phyloP scores from a whole-genome alignment of 176 grass and related monocot species.

The Raddia guianensis region DNA sequence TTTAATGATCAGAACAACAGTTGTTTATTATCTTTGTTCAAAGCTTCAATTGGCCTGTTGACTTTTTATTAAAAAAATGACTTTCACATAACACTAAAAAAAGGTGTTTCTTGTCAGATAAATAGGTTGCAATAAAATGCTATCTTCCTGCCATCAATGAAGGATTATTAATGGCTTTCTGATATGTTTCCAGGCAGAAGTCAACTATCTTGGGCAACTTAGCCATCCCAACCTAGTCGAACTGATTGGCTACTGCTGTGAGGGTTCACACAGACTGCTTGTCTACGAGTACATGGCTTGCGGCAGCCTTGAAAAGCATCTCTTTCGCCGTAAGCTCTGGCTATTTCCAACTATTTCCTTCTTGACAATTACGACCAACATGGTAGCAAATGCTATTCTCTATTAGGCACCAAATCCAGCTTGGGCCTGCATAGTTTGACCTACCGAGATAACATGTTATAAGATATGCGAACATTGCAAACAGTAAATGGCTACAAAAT shows the following conservation, averaged over 20 bases:
- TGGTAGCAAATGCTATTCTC: background rate
- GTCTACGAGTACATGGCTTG: conserved; percentile 97
- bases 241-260: conserved; percentile 96
- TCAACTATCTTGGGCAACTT: conserved; percentile 95
- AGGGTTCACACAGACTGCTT: conserved; percentile 83
- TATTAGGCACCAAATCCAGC: background rate
- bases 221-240: conserved; percentile 93
- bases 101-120: conserved; percentile 16
- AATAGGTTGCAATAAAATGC: conserved; percentile 1
- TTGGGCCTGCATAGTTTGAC: conserved; percentile 7
- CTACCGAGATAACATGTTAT: conserved; percentile 8
- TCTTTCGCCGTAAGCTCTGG: conserved; percentile 80
- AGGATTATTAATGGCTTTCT: conserved; percentile 34
- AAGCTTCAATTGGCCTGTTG: background rate
- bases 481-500: background rate
- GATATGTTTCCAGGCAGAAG: conserved; percentile 78
- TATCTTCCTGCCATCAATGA: conserved; percentile 7
- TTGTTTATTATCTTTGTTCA: conserved; percentile 17
- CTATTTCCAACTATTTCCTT: conserved; percentile 29
- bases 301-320: conserved; percentile 92
- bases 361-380: background rate
- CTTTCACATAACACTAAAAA: background rate
- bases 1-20: conserved; percentile 3
- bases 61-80: conserved; percentile 27
- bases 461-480: background rate